Conservation (phyloP, 116 monocot species). For the Iris pallida region DNA sequence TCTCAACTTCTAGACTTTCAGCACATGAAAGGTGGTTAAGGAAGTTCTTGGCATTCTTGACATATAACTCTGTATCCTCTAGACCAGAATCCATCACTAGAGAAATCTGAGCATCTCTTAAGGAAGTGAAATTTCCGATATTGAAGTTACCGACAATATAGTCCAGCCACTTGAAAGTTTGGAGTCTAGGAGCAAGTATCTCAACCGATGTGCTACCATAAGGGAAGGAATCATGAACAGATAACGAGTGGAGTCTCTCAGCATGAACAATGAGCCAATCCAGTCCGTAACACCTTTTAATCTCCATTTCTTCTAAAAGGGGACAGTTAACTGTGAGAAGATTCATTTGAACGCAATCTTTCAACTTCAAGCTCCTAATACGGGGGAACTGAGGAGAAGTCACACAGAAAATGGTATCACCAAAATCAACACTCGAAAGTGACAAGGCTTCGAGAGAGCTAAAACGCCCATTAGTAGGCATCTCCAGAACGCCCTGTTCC, state of each 20-base stretch:
- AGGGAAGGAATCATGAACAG: background rate
- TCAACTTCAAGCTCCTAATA: background rate
- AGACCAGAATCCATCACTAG: background rate
- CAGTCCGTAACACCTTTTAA: background rate
- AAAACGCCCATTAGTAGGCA: background rate
- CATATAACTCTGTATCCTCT: background rate
- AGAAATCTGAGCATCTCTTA: background rate
- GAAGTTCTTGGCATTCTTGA: background rate
- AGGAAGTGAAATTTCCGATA: slow-evolving; percentile 1
- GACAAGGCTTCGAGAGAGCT: background rate
- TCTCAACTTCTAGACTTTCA: background rate
- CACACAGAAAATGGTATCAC: background rate
- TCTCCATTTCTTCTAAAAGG: background rate
- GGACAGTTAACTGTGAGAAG: background rate
- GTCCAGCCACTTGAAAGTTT: background rate
- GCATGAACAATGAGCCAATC: background rate
- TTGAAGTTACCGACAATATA: background rate
- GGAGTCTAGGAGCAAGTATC: background rate
- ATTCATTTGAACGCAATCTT: background rate
- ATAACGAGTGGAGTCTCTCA: background rate
- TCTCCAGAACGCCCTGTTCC: background rate
- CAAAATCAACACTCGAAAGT: background rate
- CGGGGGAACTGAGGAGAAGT: background rate
- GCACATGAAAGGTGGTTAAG: background rate
- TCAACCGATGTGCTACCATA: background rate